These are phyloP conservation scores for Cicer pinnatifidum DNA, from an alignment of 306 rosid genomes.

Conservation along the genomic window DNA sequence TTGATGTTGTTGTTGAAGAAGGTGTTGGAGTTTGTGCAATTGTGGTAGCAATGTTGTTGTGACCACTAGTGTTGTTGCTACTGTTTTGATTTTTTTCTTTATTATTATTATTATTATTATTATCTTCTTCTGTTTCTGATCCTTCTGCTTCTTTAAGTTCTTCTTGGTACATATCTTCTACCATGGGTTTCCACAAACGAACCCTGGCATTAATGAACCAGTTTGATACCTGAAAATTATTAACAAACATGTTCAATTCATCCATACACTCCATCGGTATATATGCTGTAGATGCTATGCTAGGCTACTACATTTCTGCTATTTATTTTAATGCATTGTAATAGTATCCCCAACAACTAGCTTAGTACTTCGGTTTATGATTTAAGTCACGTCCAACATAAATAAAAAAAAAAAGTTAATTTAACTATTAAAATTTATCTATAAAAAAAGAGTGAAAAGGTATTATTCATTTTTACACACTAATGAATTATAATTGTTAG, in stretches of 20 bases:
- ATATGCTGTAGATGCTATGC: too few species aligned
- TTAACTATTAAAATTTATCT: too few species aligned
- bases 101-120: slow-evolving; percentile 40
- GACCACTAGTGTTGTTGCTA: slow-evolving; percentile 46
- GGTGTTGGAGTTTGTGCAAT: slow-evolving; percentile 42
- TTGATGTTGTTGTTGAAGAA: slow-evolving; percentile 45
- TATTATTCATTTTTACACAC: too few species aligned
- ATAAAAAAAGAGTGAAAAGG: too few species aligned
- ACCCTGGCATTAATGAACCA: slow-evolving; percentile 99
- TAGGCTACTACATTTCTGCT: too few species aligned
- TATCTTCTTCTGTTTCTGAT: slow-evolving; percentile 18
- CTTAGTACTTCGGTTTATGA: too few species aligned
- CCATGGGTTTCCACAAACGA: slow-evolving; percentile 99
- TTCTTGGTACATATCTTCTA: slow-evolving; percentile 98
- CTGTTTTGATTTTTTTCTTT: slow-evolving; percentile 52
- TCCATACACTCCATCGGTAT: not conserved
- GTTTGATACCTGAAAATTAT: slow-evolving; percentile 75
- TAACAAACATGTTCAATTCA: too few species aligned
- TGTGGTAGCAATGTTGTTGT: slow-evolving; percentile 55
- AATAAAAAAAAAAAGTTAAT: too few species aligned
- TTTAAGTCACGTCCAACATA: too few species aligned
- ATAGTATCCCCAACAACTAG: too few species aligned
- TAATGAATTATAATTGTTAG: too few species aligned
- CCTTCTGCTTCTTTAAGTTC: slow-evolving; percentile 70
- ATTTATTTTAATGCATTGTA: not conserved